These are phyloP conservation scores for Tritrichomonas musculus DNA, from an alignment of 208 protist genomes.

Conservation along the genomic window DNA sequence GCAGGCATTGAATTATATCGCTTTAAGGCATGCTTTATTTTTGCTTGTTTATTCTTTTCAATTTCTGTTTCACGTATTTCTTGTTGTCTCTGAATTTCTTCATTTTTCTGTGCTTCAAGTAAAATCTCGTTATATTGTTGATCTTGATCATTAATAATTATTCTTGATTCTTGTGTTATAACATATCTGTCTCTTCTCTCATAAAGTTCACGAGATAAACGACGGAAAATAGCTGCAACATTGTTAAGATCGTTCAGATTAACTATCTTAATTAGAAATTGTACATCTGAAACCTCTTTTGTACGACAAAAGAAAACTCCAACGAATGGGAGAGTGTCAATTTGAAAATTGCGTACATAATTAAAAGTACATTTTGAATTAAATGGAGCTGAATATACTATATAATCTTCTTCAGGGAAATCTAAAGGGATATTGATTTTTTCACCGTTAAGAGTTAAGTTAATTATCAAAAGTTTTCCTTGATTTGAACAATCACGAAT, in stretches of 20 bases:
- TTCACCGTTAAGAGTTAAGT: neutral
- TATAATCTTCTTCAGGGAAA: neutral
- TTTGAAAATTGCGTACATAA: neutral
- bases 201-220: neutral
- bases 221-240: no score
- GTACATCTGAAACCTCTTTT: neutral
- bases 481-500: constrained; percentile 4
- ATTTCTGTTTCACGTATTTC: neutral
- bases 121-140: neutral
- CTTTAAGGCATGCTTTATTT: neutral
- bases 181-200: neutral
- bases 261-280: neutral
- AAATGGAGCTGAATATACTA: neutral
- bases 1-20: neutral
- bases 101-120: neutral
- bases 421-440: neutral
- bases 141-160: neutral
- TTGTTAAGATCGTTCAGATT: neutral
- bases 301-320: neutral
- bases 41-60: neutral
- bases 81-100: neutral
- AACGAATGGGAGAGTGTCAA: neutral
- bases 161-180: neutral
- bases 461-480: constrained; percentile 9
- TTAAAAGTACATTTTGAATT: neutral